Conservation (phyloP, 2,329 filamentous ascomycete species). For the Penicillium sp. region DNA sequence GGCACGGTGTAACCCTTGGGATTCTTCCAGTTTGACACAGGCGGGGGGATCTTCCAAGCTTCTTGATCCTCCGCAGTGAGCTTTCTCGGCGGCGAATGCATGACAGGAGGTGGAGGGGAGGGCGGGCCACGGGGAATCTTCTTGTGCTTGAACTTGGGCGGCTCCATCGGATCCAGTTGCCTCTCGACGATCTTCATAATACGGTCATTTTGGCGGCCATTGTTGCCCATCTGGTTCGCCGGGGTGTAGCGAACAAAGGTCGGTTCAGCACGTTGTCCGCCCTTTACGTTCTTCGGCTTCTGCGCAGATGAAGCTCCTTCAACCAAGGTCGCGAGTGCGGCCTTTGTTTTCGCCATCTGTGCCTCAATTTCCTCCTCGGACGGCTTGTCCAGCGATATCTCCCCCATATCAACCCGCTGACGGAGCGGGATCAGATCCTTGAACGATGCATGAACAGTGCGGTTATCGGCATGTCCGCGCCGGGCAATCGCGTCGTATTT, state of each 20-base stretch:
- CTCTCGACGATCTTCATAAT: conserved; percentile 98
- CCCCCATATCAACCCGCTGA: conserved; percentile 87
- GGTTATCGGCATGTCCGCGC: conserved; percentile 78
- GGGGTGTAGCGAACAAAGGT: conserved; percentile 96
- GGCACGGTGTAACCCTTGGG: conserved; percentile 97
- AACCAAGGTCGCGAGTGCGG: conserved; percentile 78
- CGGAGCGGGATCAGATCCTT: conserved; percentile 93
- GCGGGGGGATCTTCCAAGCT: conserved; percentile 87
- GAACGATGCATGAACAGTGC: conserved; percentile 92
- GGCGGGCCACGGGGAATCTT: conserved; percentile 93
- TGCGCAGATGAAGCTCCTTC: conserved; percentile 84
- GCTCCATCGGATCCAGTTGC: conserved; percentile 92
- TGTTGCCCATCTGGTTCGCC: conserved; percentile 93
- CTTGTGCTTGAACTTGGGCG: conserved; percentile 98
- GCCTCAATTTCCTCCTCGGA: conserved; percentile 79
- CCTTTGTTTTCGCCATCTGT: conserved; percentile 83
- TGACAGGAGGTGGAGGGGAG: conserved; percentile 86
- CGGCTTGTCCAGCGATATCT: conserved; percentile 82
- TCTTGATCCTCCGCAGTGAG: conserved; percentile 96
- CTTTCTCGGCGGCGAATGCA: conserved; percentile 93
- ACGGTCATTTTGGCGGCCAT: conserved; percentile 79
- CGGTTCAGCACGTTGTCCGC: conserved; percentile 74
- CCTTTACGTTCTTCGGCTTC: conserved; percentile 92
- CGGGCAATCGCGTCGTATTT: conserved; percentile 95
- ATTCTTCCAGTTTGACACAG: conserved; percentile 99